Conservation (phyloP, 108 stramenopile species). For the Schizochytrium sp. region DNA sequence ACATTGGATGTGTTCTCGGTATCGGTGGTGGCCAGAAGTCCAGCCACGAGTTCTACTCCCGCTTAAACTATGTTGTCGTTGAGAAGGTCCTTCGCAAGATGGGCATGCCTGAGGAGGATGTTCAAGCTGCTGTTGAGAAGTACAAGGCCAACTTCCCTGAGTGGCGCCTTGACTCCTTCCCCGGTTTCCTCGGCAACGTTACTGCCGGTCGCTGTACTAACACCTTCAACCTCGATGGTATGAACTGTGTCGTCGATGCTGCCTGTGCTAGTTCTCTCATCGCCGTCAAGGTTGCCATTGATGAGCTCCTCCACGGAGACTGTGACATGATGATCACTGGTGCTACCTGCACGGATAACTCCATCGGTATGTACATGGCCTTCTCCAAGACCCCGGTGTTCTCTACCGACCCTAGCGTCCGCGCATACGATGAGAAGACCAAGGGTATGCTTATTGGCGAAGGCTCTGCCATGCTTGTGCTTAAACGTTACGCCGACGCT, state of each 20-base stretch:
- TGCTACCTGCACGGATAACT: conserved; percentile 46
- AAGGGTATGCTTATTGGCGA: conserved; percentile 44
- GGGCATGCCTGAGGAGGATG: conserved; percentile 47
- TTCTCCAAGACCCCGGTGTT: conserved; percentile 50
- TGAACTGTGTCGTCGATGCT: conserved; percentile 44
- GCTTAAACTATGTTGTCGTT: conserved; percentile 43
- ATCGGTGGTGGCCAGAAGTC: conserved; percentile 43
- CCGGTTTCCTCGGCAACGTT: conserved; percentile 48
- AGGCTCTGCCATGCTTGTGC: conserved; percentile 41
- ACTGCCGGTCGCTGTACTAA: conserved; percentile 36
- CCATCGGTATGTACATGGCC: conserved; percentile 54
- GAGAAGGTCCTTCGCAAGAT: conserved; percentile 46
- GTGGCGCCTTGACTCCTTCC: conserved; percentile 48
- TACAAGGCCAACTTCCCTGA: conserved; percentile 54
- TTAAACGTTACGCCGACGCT: conserved; percentile 34
- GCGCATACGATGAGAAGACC: conserved; percentile 41
- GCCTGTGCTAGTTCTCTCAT: conserved; percentile 14
- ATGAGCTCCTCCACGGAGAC: conserved; percentile 17
- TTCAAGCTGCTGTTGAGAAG: conserved; percentile 17
- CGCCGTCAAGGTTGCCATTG: conserved; percentile 45
- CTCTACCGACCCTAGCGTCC: conserved; percentile 42
- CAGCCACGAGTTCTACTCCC: conserved; percentile 50
- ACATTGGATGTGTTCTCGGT: conserved; percentile 38
- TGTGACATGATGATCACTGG: conserved; percentile 47
- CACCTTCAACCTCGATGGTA: conserved; percentile 47